Conservation (phyloP, 2,329 filamentous ascomycete species). For the Cladophialophora chaetospira region DNA sequence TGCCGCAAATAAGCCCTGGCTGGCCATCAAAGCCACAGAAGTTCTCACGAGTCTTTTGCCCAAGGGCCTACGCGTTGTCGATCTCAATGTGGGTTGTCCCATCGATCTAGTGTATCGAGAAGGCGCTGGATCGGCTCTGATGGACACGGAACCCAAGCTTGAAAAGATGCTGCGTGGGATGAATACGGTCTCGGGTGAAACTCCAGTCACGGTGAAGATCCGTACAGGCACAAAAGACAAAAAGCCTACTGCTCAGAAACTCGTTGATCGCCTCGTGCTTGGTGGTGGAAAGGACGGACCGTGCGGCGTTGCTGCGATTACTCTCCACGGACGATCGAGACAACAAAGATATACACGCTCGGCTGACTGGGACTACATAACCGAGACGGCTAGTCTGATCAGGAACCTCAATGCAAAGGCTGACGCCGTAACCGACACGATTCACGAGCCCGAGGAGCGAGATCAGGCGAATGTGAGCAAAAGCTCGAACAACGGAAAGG, state of each 20-base stretch:
- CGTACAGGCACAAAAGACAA: conserved; percentile 84
- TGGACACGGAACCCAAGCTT: conserved; percentile 84
- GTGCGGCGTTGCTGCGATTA: conserved; percentile 89
- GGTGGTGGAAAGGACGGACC: conserved; percentile 62
- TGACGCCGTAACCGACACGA: conserved; percentile 71
- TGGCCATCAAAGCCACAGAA: conserved; percentile 85
- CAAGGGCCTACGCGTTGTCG: conserved; percentile 76
- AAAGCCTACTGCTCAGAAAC: conserved; percentile 74
- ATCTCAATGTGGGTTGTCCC: conserved; percentile 95
- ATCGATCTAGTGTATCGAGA: conserved; percentile 90
- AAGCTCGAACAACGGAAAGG: conserved; percentile 52
- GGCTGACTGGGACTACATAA: conserved; percentile 96
- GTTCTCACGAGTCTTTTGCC: conserved; percentile 75
- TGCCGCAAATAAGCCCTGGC: conserved; percentile 87
- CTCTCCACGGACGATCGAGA: conserved; percentile 86
- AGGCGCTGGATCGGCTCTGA: conserved; percentile 85
- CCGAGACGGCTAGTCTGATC: conserved; percentile 82
- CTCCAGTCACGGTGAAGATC: conserved; percentile 93
- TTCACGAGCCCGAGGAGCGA: conserved; percentile 72
- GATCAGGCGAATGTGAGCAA: conserved; percentile 62
- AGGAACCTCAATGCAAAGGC: conserved; percentile 73
- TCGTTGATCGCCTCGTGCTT: conserved; percentile 80
- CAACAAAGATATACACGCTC: conserved; percentile 90
- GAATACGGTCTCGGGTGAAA: conserved; percentile 87
- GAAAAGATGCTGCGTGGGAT: conserved; percentile 95